phyloP scores from a whole-genome alignment of 345 rosid genomes.

The Aquilaria yunnanensis region DNA sequence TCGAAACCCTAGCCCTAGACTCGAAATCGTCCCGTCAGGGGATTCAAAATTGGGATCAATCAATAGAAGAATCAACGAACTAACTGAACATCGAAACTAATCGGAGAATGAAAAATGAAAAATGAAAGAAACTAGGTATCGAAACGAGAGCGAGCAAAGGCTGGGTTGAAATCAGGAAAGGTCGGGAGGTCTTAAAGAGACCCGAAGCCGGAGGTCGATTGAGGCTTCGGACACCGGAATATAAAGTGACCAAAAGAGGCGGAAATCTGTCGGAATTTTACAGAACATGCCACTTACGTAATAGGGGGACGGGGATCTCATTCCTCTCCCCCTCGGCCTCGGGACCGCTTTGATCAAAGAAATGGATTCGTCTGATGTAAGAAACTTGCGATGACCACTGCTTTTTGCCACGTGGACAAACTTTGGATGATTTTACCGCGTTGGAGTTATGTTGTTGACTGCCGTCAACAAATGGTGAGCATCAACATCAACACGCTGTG shows the following conservation, averaged over 20 bases:
- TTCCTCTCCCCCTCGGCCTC: too few species aligned
- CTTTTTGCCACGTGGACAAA: too few species aligned
- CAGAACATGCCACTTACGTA: conserved; percentile 13
- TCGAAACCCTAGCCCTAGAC: conserved; percentile 40
- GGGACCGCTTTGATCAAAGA: too few species aligned
- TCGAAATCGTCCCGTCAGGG: not conserved
- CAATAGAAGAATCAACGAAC: conserved; percentile 14
- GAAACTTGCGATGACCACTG: too few species aligned
- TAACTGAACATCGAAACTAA: not conserved
- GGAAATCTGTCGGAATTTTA: conserved; percentile 12
- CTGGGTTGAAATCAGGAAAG: not conserved
- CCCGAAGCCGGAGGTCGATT: conserved; percentile 7
- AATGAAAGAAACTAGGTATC: not conserved
- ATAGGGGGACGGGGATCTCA: too few species aligned
- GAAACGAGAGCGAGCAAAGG: conserved; percentile 4
- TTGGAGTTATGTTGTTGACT: too few species aligned
- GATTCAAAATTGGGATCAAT: conserved; percentile 11
- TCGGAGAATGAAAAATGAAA: not conserved
- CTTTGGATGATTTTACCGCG: too few species aligned
- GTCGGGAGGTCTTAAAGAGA: conserved; percentile 17
- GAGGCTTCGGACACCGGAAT: not conserved
- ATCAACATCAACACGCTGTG: too few species aligned
- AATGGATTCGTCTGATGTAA: too few species aligned
- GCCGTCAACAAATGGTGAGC: too few species aligned
- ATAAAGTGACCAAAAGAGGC: conserved; percentile 14